These are phyloP conservation scores for Termitomyces bulborhizus DNA, from an alignment of 768 basidiomycete species.

Conservation along the genomic window DNA sequence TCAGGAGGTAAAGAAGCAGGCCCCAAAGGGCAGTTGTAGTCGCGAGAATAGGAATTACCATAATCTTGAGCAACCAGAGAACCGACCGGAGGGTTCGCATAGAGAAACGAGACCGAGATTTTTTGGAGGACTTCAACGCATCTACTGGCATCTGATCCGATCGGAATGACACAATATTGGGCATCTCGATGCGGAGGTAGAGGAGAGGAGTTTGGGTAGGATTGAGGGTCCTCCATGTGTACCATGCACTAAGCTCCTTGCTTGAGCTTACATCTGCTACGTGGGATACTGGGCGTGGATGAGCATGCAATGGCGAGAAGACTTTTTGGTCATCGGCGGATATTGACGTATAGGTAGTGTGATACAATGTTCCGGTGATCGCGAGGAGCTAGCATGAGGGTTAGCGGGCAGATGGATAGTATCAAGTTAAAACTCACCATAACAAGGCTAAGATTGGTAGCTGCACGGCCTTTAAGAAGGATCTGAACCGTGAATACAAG, in stretches of 20 bases:
- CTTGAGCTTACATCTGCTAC: conserved; percentile 13
- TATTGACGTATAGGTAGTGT: conserved; percentile 53
- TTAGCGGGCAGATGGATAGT: conserved; percentile 5
- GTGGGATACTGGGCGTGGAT: conserved; percentile 25
- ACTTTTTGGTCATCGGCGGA: conserved; percentile 21
- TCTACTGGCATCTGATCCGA: conserved; percentile 26
- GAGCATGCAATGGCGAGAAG: conserved; percentile 25
- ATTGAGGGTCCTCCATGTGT: conserved; percentile 75
- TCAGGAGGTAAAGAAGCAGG: conserved; percentile 79
- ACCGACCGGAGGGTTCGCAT: conserved; percentile 48
- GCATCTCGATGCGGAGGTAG: conserved; percentile 77
- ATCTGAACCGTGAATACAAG: conserved; percentile 34
- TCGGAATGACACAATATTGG: conserved; percentile 66
- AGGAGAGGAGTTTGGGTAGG: conserved; percentile 58
- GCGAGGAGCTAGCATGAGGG: conserved; percentile 54
- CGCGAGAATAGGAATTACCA: conserved; percentile 76
- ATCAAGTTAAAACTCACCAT: conserved; percentile 40
- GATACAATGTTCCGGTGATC: conserved; percentile 69
- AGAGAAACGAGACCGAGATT: conserved; percentile 35
- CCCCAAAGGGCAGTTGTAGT: conserved; percentile 73
- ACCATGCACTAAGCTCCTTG: conserved; percentile 45
- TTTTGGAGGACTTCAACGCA: conserved; percentile 15
- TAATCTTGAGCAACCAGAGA: conserved; percentile 75
- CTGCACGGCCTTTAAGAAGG: conserved; percentile 58
- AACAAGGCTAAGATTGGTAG: conserved; percentile 75